Conservation (phyloP, 148 eudicot genomes). For the Chenopodium suecicum region DNA sequence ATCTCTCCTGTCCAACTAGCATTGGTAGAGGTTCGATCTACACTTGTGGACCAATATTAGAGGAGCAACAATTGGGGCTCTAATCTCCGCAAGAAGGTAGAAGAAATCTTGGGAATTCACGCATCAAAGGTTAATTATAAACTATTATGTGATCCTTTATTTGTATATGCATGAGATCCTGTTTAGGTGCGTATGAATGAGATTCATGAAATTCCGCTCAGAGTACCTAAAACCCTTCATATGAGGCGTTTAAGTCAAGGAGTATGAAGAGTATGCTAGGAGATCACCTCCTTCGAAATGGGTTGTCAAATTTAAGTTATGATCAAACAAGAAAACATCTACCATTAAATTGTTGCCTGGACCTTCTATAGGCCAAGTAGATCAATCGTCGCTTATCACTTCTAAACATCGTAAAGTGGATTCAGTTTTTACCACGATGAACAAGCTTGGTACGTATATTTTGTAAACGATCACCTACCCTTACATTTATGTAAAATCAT, state of each 20-base stretch:
- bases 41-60: too few relatives aligned
- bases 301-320: slow-evolving; percentile 10
- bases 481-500: neutral
- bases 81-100: too few relatives aligned
- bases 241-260: slow-evolving; percentile 21
- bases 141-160: too few relatives aligned
- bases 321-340: slow-evolving; percentile 15
- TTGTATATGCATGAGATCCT: too few relatives aligned
- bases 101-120: too few relatives aligned
- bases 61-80: too few relatives aligned
- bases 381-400: slow-evolving; percentile 14
- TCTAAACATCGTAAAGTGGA: slow-evolving; percentile 6
- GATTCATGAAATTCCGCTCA: too few relatives aligned
- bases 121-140: too few relatives aligned
- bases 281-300: slow-evolving; percentile 27
- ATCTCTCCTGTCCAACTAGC: too few relatives aligned
- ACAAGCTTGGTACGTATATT: slow-evolving; percentile 26
- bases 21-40: too few relatives aligned
- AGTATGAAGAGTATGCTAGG: slow-evolving; percentile 25
- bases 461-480: neutral
- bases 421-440: slow-evolving; percentile 25
- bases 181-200: too few relatives aligned
- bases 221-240: too few relatives aligned
- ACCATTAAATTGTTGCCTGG: slow-evolving; percentile 19
- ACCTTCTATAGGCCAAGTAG: slow-evolving; percentile 1